Evolutionary conservation across 2,329 filamentous ascomycete species (phyloP).

Genomic region (Rutstroemia sp.): DNA sequence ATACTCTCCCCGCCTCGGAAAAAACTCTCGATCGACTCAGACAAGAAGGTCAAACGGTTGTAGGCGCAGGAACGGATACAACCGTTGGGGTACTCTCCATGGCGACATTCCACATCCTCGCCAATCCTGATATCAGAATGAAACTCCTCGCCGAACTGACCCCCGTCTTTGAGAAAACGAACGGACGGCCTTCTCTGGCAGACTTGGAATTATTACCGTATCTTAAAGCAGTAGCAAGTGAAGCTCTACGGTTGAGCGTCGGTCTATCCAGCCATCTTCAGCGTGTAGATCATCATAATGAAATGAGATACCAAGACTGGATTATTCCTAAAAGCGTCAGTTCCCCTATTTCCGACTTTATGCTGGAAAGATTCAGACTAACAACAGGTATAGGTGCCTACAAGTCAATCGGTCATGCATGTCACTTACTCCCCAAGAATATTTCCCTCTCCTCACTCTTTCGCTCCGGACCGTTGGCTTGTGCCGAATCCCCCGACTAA

Average conservation of each 20-base stretch:
- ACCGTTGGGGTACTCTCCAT: neutral
- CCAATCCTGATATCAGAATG: neutral
- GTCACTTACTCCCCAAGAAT: neutral
- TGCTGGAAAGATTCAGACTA: neutral
- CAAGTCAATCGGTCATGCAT: neutral
- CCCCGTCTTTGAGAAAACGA: neutral
- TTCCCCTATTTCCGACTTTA: too few species aligned
- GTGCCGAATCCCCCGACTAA: slow-evolving; percentile 17
- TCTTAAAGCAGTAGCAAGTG: neutral
- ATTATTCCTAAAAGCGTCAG: too few species aligned
- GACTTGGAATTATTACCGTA: neutral
- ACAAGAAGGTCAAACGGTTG: neutral
- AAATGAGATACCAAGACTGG: too few species aligned
- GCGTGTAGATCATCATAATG: too few species aligned
- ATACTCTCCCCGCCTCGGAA: neutral
- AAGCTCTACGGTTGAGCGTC: neutral
- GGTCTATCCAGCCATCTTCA: neutral
- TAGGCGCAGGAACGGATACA: neutral
- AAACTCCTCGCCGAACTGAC: neutral
- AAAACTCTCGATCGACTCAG: neutral
- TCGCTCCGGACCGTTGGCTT: slow-evolving; percentile 36
- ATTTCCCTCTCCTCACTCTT: slow-evolving; percentile 17
- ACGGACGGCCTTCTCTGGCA: neutral
- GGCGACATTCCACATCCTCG: neutral
- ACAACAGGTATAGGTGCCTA: neutral